phyloP scores from a whole-genome alignment of 2,329 filamentous ascomycete species.

The Gaeumannomyces sp. region DNA sequence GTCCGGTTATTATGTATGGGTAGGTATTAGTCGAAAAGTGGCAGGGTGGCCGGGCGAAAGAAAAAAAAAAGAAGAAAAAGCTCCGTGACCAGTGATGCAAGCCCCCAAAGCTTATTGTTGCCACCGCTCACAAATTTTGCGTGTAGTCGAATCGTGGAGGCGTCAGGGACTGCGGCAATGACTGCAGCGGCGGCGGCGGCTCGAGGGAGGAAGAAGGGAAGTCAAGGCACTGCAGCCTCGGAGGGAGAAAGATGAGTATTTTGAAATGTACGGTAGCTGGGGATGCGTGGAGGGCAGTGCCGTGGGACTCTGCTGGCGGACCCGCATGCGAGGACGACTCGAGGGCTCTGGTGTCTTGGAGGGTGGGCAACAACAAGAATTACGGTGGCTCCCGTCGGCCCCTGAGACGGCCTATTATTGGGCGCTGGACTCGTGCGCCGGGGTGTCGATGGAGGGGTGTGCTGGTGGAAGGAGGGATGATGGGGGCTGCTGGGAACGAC shows the following conservation, averaged over 20 bases:
- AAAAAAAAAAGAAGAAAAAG: too few relatives aligned
- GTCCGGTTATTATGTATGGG: background rate
- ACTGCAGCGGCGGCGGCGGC: constrained; percentile 1
- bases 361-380: background rate
- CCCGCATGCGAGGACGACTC: background rate
- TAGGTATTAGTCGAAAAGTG: background rate
- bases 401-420: constrained; percentile 1
- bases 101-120: background rate
- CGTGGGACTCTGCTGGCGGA: background rate
- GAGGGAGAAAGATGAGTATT: background rate
- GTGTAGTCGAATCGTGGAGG: background rate
- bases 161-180: background rate
- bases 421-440: background rate
- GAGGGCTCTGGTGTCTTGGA: background rate
- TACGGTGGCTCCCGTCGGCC: background rate
- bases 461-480: background rate
- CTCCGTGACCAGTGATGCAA: background rate
- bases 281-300: background rate
- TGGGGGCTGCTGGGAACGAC: background rate
- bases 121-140: background rate
- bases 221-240: background rate
- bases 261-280: background rate
- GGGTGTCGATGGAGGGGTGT: background rate
- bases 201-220: background rate
- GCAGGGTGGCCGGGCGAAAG: too few relatives aligned